These are phyloP conservation scores for Proliferodiscus dingleyae DNA, from an alignment of 2,329 filamentous ascomycete genomes.

Conservation along the genomic window DNA sequence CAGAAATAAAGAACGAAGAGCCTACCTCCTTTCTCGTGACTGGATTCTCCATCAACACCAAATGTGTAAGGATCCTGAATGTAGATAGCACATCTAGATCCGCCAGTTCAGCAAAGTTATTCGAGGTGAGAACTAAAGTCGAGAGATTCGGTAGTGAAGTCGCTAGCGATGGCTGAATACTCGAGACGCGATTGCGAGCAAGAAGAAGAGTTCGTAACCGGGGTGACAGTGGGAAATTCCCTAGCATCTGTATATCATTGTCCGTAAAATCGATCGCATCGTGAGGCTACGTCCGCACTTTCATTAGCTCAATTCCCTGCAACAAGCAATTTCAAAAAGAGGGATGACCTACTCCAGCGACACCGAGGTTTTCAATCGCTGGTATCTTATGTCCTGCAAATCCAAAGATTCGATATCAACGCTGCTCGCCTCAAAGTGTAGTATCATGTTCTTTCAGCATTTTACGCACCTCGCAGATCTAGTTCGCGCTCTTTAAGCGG, in stretches of 20 bases:
- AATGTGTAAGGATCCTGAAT: slow-evolving; percentile 68
- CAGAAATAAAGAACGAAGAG: background rate
- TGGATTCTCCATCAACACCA: slow-evolving; percentile 82
- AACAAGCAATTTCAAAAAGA: slow-evolving; percentile 1
- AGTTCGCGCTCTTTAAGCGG: slow-evolving; percentile 98
- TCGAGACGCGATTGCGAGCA: slow-evolving; percentile 80
- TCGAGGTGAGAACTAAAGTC: slow-evolving; percentile 77
- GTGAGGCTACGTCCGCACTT: slow-evolving; percentile 64
- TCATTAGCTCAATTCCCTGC: background rate
- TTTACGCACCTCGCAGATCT: slow-evolving; percentile 92
- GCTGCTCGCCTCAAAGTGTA: slow-evolving; percentile 76
- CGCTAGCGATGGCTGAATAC: slow-evolving; percentile 71
- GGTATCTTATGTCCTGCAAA: slow-evolving; percentile 94
- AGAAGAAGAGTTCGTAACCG: slow-evolving; percentile 83
- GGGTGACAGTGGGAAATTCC: slow-evolving; percentile 88
- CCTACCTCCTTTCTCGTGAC: slow-evolving; percentile 87
- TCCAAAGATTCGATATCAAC: slow-evolving; percentile 65
- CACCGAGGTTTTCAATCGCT: slow-evolving; percentile 94
- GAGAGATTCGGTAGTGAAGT: slow-evolving; percentile 75
- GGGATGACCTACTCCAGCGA: slow-evolving; percentile 68
- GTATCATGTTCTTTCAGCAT: slow-evolving; percentile 91
- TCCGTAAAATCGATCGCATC: slow-evolving; percentile 98
- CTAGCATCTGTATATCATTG: slow-evolving; percentile 86
- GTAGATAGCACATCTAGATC: slow-evolving; percentile 77
- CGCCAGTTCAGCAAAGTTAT: slow-evolving; percentile 76